A percentile compares a stretch with the other conserved stretches of the same genome.
These are phyloP conservation scores for Alternaria incomplexa DNA, from an alignment of 2,329 filamentous ascomycete species.

Conservation along the genomic window DNA sequence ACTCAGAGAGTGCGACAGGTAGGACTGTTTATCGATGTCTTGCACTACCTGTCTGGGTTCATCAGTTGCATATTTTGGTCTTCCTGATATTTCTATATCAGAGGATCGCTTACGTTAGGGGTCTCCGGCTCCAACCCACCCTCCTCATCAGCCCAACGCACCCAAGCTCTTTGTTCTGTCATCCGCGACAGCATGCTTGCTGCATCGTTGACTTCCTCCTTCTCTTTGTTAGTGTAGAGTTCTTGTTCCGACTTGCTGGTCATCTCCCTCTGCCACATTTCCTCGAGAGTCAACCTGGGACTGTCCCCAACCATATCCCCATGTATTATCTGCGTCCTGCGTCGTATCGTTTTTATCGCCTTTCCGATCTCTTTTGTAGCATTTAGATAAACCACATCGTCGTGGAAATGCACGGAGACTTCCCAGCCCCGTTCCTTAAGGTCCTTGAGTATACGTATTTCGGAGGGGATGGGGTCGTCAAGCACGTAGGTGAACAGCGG, in stretches of 20 bases:
- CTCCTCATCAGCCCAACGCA: neutral
- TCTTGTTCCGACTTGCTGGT: neutral
- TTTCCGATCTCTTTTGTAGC: neutral
- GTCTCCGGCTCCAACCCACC: too few species aligned
- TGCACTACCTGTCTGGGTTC: neutral
- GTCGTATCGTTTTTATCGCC: neutral
- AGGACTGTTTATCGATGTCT: neutral
- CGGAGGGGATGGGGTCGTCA: neutral
- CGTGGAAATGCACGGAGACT: neutral
- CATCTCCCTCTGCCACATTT: conserved; percentile 10
- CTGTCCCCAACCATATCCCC: neutral
- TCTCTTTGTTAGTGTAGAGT: neutral
- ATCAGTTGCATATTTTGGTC: neutral
- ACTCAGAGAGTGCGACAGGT: neutral
- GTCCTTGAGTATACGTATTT: neutral
- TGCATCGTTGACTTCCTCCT: neutral
- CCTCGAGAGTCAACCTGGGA: neutral
- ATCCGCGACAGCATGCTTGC: neutral
- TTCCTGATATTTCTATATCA: neutral
- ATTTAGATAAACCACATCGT: neutral
- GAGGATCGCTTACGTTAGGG: neutral
- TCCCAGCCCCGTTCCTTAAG: conserved; percentile 9
- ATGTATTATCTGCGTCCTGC: conserved; percentile 1
- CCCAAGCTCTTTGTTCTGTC: neutral
- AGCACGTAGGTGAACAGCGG: neutral